A percentile compares a stretch with the other conserved stretches of the same genome.
phyloP scores from a whole-genome alignment of 2,329 filamentous ascomycete species.

The Fusarium clavum region DNA sequence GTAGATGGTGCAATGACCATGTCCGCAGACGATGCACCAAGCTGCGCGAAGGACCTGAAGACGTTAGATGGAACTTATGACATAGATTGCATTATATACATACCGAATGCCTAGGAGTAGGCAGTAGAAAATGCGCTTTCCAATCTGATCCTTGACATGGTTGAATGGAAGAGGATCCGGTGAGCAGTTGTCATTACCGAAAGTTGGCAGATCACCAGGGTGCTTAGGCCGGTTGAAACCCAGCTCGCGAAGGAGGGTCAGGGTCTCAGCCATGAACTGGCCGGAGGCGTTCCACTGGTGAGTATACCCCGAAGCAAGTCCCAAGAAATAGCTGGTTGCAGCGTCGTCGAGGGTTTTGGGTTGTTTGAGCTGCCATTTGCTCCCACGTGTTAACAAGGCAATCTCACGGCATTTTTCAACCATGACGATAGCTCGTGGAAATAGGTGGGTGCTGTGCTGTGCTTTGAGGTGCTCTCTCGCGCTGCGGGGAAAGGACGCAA shows the following conservation, averaged over 20 bases:
- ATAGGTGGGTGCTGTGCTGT: conserved; percentile 72
- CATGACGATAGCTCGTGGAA: conserved; percentile 75
- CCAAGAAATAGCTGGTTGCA: conserved; percentile 81
- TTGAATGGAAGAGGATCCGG: conserved; percentile 66
- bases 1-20: conserved; percentile 82
- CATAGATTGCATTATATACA: conserved; percentile 28
- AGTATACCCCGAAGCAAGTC: conserved; percentile 73
- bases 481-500: conserved; percentile 80
- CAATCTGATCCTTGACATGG: conserved; percentile 77
- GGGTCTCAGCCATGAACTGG: conserved; percentile 77
- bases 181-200: conserved; percentile 55
- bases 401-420: conserved; percentile 78
- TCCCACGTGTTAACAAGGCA: conserved; percentile 74
- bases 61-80: conserved; percentile 23
- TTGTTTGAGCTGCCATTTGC: conserved; percentile 61
- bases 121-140: conserved; percentile 86
- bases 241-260: conserved; percentile 75
- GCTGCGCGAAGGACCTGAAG: conserved; percentile 78
- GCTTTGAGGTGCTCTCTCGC: conserved; percentile 75
- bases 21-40: conserved; percentile 78
- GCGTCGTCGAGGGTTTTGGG: conserved; percentile 65
- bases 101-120: conserved; percentile 79
- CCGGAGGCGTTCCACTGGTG: conserved; percentile 75
- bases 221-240: conserved; percentile 70
- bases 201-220: conserved; percentile 53